A percentile compares a stretch with the other conserved stretches of the same genome.
These are phyloP conservation scores for Hippophae rhamnoides DNA, from an alignment of 306 rosid species.

Conservation along the genomic window DNA sequence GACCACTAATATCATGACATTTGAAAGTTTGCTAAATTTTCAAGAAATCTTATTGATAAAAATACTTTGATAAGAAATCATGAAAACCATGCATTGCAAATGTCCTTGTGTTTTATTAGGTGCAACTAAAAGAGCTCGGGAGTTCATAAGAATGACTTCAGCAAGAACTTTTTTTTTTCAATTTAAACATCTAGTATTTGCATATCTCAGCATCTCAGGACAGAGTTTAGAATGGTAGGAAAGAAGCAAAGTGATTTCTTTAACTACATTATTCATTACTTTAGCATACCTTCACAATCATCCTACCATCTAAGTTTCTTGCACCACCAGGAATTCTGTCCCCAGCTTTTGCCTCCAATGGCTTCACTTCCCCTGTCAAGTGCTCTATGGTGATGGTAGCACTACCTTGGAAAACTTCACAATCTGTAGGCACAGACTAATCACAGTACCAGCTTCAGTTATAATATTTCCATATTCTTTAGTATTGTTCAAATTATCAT, in stretches of 20 bases:
- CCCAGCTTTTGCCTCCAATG: slow-evolving; percentile 74
- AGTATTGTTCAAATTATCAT: slow-evolving; percentile 1
- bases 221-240: neutral
- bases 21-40: no score
- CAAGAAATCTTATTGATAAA: no score
- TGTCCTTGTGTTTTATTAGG: neutral
- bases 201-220: neutral
- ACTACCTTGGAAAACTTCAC: slow-evolving; percentile 87
- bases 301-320: slow-evolving; percentile 93
- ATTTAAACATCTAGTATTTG: neutral
- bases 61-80: no score
- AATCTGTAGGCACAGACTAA: slow-evolving; percentile 99
- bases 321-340: slow-evolving; percentile 97
- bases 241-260: no score
- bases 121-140: neutral
- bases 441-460: slow-evolving; percentile 63
- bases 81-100: neutral
- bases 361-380: slow-evolving; percentile 94
- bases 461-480: slow-evolving; percentile 39
- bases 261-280: neutral
- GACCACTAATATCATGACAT: no score
- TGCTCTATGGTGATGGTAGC: slow-evolving; percentile 94
- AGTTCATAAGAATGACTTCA: neutral
- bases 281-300: slow-evolving; percentile 71
- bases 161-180: neutral